phyloP scores from a whole-genome alignment of 192 early-diverging fungal genomes.

The Lobosporangium transversale region DNA sequence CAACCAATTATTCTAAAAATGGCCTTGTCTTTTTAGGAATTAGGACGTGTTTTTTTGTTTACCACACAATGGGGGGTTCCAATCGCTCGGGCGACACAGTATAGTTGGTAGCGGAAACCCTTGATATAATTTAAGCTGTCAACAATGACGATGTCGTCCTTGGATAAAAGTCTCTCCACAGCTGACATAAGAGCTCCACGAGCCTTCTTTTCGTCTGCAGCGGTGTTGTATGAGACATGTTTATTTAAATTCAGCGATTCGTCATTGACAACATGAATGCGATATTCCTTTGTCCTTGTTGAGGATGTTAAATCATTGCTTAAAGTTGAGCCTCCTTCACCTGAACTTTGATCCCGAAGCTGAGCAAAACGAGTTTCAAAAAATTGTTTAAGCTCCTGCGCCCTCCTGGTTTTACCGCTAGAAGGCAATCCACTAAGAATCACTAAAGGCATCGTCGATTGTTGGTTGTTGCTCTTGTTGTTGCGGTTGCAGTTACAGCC shows the following conservation, averaged over 20 bases:
- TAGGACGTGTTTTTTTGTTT: too few species aligned
- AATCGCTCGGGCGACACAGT: slow-evolving; percentile 86
- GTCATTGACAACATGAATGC: slow-evolving; percentile 82
- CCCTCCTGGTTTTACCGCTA: slow-evolving; percentile 90
- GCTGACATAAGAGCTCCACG: slow-evolving; percentile 88
- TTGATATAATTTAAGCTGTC: slow-evolving; percentile 99
- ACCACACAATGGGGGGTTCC: slow-evolving; percentile 89
- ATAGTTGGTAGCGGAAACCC: slow-evolving; percentile 97
- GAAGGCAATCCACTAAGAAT: slow-evolving; percentile 89
- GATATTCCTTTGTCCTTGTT: slow-evolving; percentile 46
- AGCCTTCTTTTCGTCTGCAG: slow-evolving; percentile 87
- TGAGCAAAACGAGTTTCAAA: too few species aligned
- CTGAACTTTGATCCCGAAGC: too few species aligned
- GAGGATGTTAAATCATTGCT: too few species aligned
- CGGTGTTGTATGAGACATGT: slow-evolving; percentile 51
- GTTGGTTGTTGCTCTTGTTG: neutral
- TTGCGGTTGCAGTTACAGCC: neutral
- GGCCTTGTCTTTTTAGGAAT: too few species aligned
- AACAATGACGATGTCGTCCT: slow-evolving; percentile 89
- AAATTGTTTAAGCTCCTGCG: slow-evolving; percentile 71
- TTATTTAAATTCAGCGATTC: slow-evolving; percentile 55
- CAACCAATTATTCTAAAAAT: too few species aligned
- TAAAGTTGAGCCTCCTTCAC: slow-evolving; percentile 18
- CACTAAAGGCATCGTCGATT: slow-evolving; percentile 86
- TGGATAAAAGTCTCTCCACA: slow-evolving; percentile 84